These are phyloP conservation scores for Volvox reticuliferus DNA, from an alignment of 139 green algal species.

Conservation along the genomic window DNA sequence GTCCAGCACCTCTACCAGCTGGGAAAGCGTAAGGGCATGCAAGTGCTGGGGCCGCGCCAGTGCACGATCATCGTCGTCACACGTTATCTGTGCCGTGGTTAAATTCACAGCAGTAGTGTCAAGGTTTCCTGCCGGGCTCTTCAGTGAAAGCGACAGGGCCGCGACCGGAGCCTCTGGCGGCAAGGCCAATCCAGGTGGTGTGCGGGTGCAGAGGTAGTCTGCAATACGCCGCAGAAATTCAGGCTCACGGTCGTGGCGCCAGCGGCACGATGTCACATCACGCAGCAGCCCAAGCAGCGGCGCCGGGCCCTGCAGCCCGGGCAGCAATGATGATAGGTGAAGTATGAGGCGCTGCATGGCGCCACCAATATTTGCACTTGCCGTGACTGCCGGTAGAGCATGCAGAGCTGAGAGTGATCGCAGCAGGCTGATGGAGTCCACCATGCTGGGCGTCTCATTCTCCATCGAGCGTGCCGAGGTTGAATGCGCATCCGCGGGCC, in stretches of 20 bases:
- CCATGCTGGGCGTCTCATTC: neutral
- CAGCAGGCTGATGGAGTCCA: conserved; percentile 15
- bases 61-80: neutral
- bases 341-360: neutral
- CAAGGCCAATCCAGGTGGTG: too few relatives aligned
- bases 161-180: neutral
- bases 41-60: neutral
- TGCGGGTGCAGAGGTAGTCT: neutral
- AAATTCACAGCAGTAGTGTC: too few relatives aligned
- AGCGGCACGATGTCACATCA: conserved; percentile 5
- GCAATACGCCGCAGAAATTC: neutral
- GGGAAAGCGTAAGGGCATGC: neutral
- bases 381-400: neutral
- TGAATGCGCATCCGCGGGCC: too few relatives aligned
- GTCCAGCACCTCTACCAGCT: conserved; percentile 7
- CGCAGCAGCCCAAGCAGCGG: conserved; percentile 19
- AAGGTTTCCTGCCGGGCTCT: too few relatives aligned
- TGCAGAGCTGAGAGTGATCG: neutral
- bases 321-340: neutral
- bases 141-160: neutral
- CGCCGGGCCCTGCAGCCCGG: neutral
- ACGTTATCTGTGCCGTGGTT: neutral
- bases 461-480: neutral
- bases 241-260: neutral
- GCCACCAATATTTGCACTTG: neutral